Evolutionary conservation across 768 basidiomycete species (phyloP).

Genomic region (Agrocybe pediades): DNA sequence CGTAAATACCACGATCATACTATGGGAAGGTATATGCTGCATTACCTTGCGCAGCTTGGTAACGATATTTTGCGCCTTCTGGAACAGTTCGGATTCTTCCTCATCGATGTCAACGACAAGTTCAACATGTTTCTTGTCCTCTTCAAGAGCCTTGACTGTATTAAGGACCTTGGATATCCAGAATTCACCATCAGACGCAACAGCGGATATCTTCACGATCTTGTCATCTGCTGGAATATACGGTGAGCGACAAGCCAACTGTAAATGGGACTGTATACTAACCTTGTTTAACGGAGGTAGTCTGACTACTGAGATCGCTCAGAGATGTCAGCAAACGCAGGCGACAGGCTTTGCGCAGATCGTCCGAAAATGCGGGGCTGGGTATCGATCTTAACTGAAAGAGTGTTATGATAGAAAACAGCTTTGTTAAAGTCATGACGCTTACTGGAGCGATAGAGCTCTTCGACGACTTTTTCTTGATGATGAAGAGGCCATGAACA

Average conservation of each 20-base stretch:
- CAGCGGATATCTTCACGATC: slow-evolving; percentile 54
- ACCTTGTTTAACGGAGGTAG: slow-evolving; percentile 55
- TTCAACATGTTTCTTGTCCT: slow-evolving; percentile 69
- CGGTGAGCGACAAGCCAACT: neutral
- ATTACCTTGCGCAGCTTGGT: slow-evolving; percentile 47
- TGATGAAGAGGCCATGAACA: slow-evolving; percentile 78
- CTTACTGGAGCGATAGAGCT: slow-evolving; percentile 56
- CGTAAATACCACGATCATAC: neutral
- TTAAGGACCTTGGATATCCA: slow-evolving; percentile 74
- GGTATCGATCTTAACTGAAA: slow-evolving; percentile 62
- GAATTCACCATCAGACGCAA: slow-evolving; percentile 72
- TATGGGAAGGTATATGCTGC: neutral
- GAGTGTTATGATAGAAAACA: neutral
- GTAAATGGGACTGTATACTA: slow-evolving; percentile 9
- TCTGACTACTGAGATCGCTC: slow-evolving; percentile 69
- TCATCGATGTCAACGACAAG: slow-evolving; percentile 54
- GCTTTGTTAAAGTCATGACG: neutral
- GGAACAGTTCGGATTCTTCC: slow-evolving; percentile 48
- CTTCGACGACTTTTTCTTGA: slow-evolving; percentile 75
- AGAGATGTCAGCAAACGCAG: slow-evolving; percentile 72
- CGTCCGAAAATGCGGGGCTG: slow-evolving; percentile 72
- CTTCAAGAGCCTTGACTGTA: slow-evolving; percentile 57
- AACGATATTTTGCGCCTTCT: slow-evolving; percentile 44
- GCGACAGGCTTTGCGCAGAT: slow-evolving; percentile 66
- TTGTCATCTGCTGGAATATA: slow-evolving; percentile 46